These are phyloP conservation scores for Dovyalis caffra DNA, from an alignment of 345 rosid genomes.

Conservation along the genomic window DNA sequence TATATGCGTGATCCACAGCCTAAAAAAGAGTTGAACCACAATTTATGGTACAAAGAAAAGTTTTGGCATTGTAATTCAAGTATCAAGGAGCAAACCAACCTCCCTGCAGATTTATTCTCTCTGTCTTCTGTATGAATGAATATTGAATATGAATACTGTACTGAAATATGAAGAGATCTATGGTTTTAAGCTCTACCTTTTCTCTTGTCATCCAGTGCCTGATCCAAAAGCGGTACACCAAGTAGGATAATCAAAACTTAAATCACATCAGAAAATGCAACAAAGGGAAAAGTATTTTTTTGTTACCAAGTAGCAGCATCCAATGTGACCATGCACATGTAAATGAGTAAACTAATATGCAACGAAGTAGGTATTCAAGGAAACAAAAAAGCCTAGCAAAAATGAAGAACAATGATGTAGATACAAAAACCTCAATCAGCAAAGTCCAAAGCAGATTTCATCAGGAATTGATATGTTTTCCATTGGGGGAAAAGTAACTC, in stretches of 20 bases:
- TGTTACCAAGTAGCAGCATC: too few relatives aligned
- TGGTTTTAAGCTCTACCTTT: conserved; percentile 53
- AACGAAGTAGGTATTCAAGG: too few relatives aligned
- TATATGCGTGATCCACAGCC: not conserved
- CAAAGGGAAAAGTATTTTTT: not conserved
- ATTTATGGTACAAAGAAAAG: not conserved
- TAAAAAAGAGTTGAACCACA: not conserved
- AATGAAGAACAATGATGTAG: too few relatives aligned
- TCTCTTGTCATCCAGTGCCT: conserved; percentile 76
- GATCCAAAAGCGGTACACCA: conserved; percentile 16
- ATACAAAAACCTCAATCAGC: too few relatives aligned
- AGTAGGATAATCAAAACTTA: not conserved
- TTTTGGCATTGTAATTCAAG: not conserved
- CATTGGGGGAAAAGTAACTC: too few relatives aligned
- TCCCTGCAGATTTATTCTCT: conserved; percentile 24
- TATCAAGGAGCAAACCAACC: conserved; percentile 8
- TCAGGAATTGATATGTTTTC: not conserved
- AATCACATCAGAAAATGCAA: not conserved
- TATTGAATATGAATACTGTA: not conserved
- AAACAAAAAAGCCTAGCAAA: too few relatives aligned
- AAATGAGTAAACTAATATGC: too few relatives aligned
- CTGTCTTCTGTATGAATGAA: conserved; percentile 20
- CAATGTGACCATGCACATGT: too few relatives aligned
- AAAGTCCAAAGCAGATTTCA: too few relatives aligned
- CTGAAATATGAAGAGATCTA: not conserved